Evolutionary conservation across 2,329 filamentous ascomycete species (phyloP), one percentile per base, ranked within the genome.

Genomic region (Colletotrichum euphorbiae): DNA sequence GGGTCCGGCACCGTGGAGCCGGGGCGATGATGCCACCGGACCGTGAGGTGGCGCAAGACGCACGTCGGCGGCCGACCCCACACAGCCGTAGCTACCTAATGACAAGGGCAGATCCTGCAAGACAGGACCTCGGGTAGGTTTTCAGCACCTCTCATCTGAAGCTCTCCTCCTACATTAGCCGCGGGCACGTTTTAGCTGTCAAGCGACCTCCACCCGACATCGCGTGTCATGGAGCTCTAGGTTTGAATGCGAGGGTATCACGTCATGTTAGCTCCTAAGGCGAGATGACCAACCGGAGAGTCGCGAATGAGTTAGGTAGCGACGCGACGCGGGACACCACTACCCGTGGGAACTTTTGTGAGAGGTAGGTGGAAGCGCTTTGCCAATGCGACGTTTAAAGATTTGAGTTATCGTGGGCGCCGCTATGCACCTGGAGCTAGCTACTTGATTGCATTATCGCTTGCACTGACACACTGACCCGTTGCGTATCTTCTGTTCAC

Each of bases 221-320:
- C 40, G 40, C 40, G 11, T 42, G 46, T 19, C 8, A 51, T 59
- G 40, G 38, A 55, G 33, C 42, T 33, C 46, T 48, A 57, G 43
- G 46, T 60, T 69, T 55, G 9, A 13, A 31, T 9, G 11, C 55
- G 62, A 69, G 57, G 45, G 3, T 6, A 62, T 70, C 62, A 69
- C 69, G 69, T 55, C 67, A 71, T 71, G 58, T 71, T 71, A 71
- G 69, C 52, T 45, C 31, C 42, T 24, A 71, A 69, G 66, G 54
- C 59, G 69, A 71, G 38, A 52, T 67, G 33, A 13, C 33, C 48
- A 43, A 43, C 42, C n/a, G 42, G 61, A 65, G 33, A 6, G 11
- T 60, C 11, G 61, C 33, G 48, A 45, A 28, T 33, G 28, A n/a
- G 42, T 33, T 24, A 19, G n/a, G 9, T 9, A 15, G 13, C 15